phyloP scores from a whole-genome alignment of 2,329 filamentous ascomycete species.

The Thielaviopsis punctulata region DNA sequence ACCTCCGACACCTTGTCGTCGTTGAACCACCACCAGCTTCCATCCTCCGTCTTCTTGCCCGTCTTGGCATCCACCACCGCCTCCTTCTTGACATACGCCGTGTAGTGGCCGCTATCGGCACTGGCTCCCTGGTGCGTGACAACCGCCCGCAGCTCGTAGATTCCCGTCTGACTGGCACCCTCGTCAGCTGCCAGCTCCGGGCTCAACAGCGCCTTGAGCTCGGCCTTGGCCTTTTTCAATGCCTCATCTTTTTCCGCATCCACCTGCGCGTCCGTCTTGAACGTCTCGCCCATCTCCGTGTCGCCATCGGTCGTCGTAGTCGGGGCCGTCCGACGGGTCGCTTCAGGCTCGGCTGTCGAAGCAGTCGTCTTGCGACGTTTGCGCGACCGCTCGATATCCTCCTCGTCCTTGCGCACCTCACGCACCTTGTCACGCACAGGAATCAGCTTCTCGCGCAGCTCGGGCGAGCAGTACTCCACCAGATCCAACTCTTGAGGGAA shows the following conservation, averaged over 20 bases:
- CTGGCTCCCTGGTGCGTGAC: slow-evolving; percentile 94
- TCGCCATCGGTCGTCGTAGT: slow-evolving; percentile 42
- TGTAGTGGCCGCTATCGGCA: slow-evolving; percentile 96
- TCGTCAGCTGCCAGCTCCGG: slow-evolving; percentile 58
- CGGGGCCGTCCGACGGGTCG: slow-evolving; percentile 26
- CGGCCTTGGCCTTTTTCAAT: slow-evolving; percentile 69
- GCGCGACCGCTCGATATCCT: slow-evolving; percentile 77
- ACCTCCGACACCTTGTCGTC: slow-evolving; percentile 95
- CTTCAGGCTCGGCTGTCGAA: slow-evolving; percentile 30
- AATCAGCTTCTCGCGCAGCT: slow-evolving; percentile 63
- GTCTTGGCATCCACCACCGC: slow-evolving; percentile 53
- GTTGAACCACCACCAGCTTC: slow-evolving; percentile 99
- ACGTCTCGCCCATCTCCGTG: slow-evolving; percentile 54
- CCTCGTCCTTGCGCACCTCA: slow-evolving; percentile 84
- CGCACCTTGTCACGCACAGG: slow-evolving; percentile 94
- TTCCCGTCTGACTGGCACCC: slow-evolving; percentile 77
- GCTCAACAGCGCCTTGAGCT: slow-evolving; percentile 63
- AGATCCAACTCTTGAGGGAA: slow-evolving; percentile 88
- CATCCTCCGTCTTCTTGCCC: slow-evolving; percentile 69
- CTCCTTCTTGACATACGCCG: slow-evolving; percentile 90
- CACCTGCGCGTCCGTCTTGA: slow-evolving; percentile 86
- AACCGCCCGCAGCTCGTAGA: slow-evolving; percentile 87
- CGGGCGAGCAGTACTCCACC: slow-evolving; percentile 88
- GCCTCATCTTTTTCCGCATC: slow-evolving; percentile 68
- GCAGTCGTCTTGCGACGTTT: slow-evolving; percentile 67